phyloP scores from a whole-genome alignment of 805 yeast genomes.

The Deakozyma indianensis region DNA sequence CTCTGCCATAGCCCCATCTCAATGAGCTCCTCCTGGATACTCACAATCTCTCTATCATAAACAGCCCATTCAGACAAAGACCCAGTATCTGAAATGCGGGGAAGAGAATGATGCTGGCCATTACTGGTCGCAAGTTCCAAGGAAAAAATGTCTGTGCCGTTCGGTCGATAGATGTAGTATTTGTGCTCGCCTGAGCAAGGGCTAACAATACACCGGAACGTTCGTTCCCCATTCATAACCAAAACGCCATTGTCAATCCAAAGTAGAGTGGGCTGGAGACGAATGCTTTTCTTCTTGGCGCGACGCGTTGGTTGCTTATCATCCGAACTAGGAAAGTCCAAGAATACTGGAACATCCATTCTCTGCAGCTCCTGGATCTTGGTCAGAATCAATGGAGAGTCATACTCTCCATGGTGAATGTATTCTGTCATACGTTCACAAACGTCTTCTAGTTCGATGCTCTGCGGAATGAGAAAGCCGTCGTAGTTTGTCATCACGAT shows the following conservation, averaged over 20 bases:
- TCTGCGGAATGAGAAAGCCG: background rate
- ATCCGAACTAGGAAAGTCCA: background rate
- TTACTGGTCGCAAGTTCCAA: background rate
- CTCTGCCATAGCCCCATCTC: background rate
- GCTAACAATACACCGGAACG: background rate
- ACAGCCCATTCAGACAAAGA: background rate
- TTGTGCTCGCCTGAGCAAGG: background rate
- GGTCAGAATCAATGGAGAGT: background rate
- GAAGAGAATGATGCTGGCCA: background rate
- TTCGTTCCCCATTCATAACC: background rate
- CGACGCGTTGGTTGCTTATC: background rate
- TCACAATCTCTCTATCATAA: background rate
- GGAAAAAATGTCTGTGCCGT: background rate
- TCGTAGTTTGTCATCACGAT: background rate
- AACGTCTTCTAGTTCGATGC: background rate
- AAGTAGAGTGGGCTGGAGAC: background rate
- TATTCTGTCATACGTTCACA: background rate
- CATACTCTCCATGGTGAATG: background rate
- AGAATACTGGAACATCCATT: background rate
- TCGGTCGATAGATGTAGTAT: background rate
- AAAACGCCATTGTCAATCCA: background rate
- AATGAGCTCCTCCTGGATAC: background rate
- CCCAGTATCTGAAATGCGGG: background rate
- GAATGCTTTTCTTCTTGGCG: background rate
- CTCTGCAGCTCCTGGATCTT: background rate